Conservation (phyloP, 2,329 filamentous ascomycete genomes). For the Calonectria fujianensis region DNA sequence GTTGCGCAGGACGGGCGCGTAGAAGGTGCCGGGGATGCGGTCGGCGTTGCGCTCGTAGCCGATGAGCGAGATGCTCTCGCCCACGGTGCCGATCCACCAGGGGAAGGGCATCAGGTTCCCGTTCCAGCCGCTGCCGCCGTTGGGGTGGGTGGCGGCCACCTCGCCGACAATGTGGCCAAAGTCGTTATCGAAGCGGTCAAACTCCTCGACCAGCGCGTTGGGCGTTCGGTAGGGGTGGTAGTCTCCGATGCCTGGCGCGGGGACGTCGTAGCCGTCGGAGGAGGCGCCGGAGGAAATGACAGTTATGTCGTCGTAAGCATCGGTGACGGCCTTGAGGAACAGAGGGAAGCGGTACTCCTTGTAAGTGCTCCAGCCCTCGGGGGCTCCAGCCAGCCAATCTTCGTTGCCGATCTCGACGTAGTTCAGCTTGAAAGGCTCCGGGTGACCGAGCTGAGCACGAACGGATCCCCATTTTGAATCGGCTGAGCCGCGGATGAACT, state of each 20-base stretch:
- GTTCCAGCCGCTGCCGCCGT: conserved; percentile 69
- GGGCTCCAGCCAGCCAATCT: conserved; percentile 74
- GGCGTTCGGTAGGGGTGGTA: conserved; percentile 73
- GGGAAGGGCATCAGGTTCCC: conserved; percentile 68
- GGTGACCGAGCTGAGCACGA: conserved; percentile 76
- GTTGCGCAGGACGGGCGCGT: conserved; percentile 70
- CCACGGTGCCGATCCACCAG: conserved; percentile 77
- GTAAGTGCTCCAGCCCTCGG: conserved; percentile 67
- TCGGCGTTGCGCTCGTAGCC: conserved; percentile 80
- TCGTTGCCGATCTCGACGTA: conserved; percentile 82
- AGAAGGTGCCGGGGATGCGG: conserved; percentile 72
- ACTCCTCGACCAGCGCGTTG: conserved; percentile 69
- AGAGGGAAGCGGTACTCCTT: conserved; percentile 74
- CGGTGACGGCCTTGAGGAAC: conserved; percentile 76
- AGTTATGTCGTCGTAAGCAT: conserved; percentile 74
- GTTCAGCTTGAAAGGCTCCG: conserved; percentile 75
- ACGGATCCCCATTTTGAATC: conserved; percentile 74
- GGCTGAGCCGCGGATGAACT: conserved; percentile 75
- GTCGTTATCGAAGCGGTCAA: conserved; percentile 72
- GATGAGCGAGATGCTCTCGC: conserved; percentile 79
- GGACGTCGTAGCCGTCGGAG: conserved; percentile 61
- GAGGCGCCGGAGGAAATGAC: conserved; percentile 71
- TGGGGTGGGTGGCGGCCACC: conserved; percentile 70
- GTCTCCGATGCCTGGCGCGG: conserved; percentile 68
- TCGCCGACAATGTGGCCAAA: conserved; percentile 67